These are phyloP conservation scores for Marvania coccoides DNA, from an alignment of 139 green algal genomes.

Conservation along the genomic window DNA sequence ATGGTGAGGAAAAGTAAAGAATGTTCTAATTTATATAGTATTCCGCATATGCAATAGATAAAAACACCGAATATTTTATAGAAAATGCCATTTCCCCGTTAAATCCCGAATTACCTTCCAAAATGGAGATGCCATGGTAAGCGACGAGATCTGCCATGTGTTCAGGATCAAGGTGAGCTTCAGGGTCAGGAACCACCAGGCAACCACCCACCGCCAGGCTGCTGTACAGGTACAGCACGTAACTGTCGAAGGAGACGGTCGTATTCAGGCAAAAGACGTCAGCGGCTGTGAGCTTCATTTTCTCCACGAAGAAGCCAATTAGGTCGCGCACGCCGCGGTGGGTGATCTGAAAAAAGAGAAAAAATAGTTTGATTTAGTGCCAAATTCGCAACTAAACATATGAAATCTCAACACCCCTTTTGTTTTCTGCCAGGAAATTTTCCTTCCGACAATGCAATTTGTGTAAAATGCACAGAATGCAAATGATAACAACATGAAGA, in stretches of 20 bases:
- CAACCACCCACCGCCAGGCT: background rate
- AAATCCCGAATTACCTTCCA: no score
- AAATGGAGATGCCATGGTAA: slow-evolving; percentile 5
- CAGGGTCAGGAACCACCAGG: slow-evolving; percentile 13
- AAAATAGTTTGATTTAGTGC: no score
- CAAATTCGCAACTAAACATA: background rate
- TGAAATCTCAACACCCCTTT: background rate
- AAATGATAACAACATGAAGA: background rate
- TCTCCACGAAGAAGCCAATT: slow-evolving; percentile 8
- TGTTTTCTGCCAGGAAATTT: background rate
- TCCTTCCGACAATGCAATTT: no score
- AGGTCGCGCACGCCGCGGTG: slow-evolving; percentile 28
- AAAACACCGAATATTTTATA: no score
- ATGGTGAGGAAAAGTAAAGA: no score
- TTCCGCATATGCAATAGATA: background rate
- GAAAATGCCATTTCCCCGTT: no score
- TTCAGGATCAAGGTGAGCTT: slow-evolving; percentile 14
- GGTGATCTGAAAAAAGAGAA: no score
- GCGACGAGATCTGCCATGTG: slow-evolving; percentile 7
- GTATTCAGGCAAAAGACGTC: slow-evolving; percentile 10
- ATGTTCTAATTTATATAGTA: no score
- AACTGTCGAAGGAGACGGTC: slow-evolving; percentile 32
- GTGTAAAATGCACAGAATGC: no score
- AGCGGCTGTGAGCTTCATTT: background rate
- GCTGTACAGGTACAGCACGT: slow-evolving; percentile 2